Base-by-base conservation (phyloP, 371 early-diverging fungal species). In the Thermomucor indicae-seudaticae region DNA sequence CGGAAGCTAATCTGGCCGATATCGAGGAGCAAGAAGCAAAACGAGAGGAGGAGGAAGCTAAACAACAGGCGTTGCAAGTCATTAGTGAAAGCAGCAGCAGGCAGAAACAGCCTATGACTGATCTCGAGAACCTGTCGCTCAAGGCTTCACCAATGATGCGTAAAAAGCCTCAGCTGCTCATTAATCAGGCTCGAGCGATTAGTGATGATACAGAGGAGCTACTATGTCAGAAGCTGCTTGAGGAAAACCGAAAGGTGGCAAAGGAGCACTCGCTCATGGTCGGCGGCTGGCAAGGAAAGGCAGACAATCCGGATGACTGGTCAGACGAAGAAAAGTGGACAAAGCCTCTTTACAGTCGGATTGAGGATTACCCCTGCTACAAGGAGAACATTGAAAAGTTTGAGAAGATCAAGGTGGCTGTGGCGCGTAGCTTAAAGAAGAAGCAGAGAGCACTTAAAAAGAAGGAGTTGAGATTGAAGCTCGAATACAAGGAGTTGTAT, bases 351-450 rank as follows among this genome's bases (percentile, higher is more conserved):
- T 76, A 71, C 51, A 42, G 54, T 19, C 50, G 51, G 0, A 52
- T 81, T 14, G 69, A 79, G 14, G 85, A 86, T 20, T 87, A 81
- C 60, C 81, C 84, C 23, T 86, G 83, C 43, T 84, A 83, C 59
- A 58, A 79, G 29, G 71, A 72, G 11, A 79, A 76, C 49, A 46
- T 70, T 4, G 55, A 52, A 1, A 38, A 46, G 0, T 68, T 72
- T 38, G 42, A 37, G 8, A 64, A 60, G 34, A 29, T 70, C 20
- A 63, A 62, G 24, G 48, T 51, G 10, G 16, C 47, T 14, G 49
- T 73, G 1, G 59, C 71, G 6, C 48, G 50, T 14, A 27, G 54
- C 14, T 32, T 77, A 1, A 48, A 54, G 6, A 28, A 47, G 0
- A 58, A 62, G 11, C 48, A 65, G 23, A 41, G 40, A 12, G 43